These are phyloP conservation scores for Rosa multiflora DNA, from an alignment of 306 rosid species.

Conservation along the genomic window DNA sequence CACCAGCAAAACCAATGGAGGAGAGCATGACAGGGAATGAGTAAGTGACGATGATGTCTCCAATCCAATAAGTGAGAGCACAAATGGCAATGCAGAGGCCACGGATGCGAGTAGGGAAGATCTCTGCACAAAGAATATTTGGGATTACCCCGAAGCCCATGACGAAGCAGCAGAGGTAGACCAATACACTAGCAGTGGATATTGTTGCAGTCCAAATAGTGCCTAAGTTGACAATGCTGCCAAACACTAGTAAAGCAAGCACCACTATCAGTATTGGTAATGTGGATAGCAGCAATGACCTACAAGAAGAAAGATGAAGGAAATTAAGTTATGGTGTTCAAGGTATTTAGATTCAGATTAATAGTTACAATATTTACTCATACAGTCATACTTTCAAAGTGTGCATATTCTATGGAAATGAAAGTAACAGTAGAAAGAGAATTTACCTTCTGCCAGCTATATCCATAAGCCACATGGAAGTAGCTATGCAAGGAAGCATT, in stretches of 20 bases:
- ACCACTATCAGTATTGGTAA: constrained; percentile 54
- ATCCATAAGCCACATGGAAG: constrained; percentile 68
- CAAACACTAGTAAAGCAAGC: constrained; percentile 48
- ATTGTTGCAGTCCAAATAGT: constrained; percentile 45
- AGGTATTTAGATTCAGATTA: neutral
- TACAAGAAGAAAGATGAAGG: constrained; percentile 28
- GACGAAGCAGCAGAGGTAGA: constrained; percentile 59
- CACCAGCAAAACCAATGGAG: constrained; percentile 53
- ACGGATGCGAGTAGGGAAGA: constrained; percentile 65
- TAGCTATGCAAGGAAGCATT: constrained; percentile 77
- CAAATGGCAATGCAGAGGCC: constrained; percentile 67
- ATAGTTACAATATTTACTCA: neutral
- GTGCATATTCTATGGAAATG: neutral
- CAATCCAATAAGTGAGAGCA: constrained; percentile 61
- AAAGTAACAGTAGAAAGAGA: neutral
- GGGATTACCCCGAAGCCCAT: constrained; percentile 71
- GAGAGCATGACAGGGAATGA: constrained; percentile 50
- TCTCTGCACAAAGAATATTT: constrained; percentile 63
- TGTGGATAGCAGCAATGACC: constrained; percentile 64
- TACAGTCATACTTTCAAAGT: neutral
- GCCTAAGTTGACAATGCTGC: constrained; percentile 32
- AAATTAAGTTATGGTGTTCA: neutral
- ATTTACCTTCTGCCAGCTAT: constrained; percentile 70
- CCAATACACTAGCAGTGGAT: constrained; percentile 43
- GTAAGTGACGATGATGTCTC: constrained; percentile 53